Evolutionary conservation across 1,284 basidiomycete species (phyloP).

Genomic region (Melampsora medusae): DNA sequence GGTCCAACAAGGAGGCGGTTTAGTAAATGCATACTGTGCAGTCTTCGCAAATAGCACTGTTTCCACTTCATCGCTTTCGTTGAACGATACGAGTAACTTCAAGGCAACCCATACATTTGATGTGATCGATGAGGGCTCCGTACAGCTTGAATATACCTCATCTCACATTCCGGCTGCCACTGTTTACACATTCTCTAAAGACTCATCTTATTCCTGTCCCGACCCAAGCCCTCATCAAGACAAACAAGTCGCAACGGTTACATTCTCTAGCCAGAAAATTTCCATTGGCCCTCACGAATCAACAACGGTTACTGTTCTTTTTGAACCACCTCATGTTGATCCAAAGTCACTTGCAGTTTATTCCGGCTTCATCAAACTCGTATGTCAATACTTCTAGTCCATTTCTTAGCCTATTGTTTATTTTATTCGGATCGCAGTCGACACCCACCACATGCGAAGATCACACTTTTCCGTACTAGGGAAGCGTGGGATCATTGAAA

Average conservation of each 20-base stretch:
- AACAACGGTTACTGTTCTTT: slow-evolving; percentile 6
- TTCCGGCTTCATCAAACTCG: slow-evolving; percentile 41
- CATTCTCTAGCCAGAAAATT: slow-evolving; percentile 6
- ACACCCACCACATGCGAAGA: slow-evolving; percentile 15
- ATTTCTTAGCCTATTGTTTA: neutral
- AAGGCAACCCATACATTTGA: slow-evolving; percentile 13
- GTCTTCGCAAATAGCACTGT: slow-evolving; percentile 38
- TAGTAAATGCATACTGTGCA: slow-evolving; percentile 42
- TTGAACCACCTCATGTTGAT: slow-evolving; percentile 20
- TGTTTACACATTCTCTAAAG: slow-evolving; percentile 2
- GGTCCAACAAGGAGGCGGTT: slow-evolving; percentile 41
- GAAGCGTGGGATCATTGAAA: slow-evolving; percentile 30
- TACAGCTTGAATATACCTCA: slow-evolving; percentile 5
- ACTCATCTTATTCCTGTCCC: slow-evolving; percentile 13
- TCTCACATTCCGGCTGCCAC: slow-evolving; percentile 29
- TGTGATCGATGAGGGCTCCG: slow-evolving; percentile 9
- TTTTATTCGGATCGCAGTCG: neutral
- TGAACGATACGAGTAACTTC: slow-evolving; percentile 28
- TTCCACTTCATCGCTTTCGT: slow-evolving; percentile 19
- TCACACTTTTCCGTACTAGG: slow-evolving; percentile 33
- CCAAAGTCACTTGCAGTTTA: slow-evolving; percentile 23
- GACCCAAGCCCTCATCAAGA: slow-evolving; percentile 1
- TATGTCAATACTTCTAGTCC: neutral
- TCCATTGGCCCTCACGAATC: slow-evolving; percentile 6
- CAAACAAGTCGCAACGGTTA: slow-evolving; percentile 10